Conservation (phyloP, 192 early-diverging fungal species). For the Diversispora epigaea region DNA sequence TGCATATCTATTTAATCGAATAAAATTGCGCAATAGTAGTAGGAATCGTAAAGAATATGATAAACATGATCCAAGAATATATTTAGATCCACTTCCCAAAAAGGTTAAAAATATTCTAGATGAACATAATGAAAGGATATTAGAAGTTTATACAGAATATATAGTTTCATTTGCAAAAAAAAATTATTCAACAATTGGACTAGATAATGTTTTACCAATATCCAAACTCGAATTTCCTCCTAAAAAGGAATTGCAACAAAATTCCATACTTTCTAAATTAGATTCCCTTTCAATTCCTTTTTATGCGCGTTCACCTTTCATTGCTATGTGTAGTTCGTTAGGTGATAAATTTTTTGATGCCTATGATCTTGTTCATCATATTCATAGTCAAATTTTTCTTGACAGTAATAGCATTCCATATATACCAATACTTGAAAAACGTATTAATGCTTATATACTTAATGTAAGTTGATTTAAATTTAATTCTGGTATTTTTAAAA, state of each 20-base stretch:
- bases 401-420: slow-evolving; percentile 23
- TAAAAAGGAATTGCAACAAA: not conserved
- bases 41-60: no score
- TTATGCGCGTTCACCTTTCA: slow-evolving; percentile 31
- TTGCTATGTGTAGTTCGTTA: slow-evolving; percentile 3
- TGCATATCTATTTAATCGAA: slow-evolving; percentile 22
- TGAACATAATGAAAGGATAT: slow-evolving; percentile 16
- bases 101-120: not conserved
- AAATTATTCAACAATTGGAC: not conserved
- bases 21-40: not conserved
- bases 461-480: slow-evolving; percentile 30
- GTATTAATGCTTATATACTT: slow-evolving; percentile 18
- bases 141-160: slow-evolving; percentile 30
- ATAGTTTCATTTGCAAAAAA: slow-evolving; percentile 9
- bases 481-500: slow-evolving; percentile 27
- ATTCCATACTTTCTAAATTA: not conserved
- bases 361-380: slow-evolving; percentile 19
- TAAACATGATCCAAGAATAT: slow-evolving; percentile 21
- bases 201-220: slow-evolving; percentile 6
- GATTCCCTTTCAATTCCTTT: not conserved
- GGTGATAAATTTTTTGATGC: slow-evolving; percentile 17
- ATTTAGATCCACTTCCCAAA: slow-evolving; percentile 3
- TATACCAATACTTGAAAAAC: not conserved
- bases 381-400: slow-evolving; percentile 19
- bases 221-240: slow-evolving; percentile 17